Percentiles rank a stretch among this genome's conserved stretches.
phyloP scores from a whole-genome alignment of 2,329 filamentous ascomycete genomes.

The Cercospora sojina region DNA sequence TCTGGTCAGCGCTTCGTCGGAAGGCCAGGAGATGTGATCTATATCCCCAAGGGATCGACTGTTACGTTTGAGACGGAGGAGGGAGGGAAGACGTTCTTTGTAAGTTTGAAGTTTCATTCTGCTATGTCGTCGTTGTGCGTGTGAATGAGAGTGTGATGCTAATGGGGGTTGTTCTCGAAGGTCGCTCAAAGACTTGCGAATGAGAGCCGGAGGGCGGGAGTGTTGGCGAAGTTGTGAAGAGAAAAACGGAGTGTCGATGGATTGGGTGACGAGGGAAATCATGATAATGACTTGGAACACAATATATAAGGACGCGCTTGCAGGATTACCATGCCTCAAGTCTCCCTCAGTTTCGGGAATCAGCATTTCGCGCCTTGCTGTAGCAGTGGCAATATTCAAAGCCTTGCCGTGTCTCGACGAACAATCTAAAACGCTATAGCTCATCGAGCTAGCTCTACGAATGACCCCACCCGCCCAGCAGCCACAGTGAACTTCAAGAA shows the following conservation, averaged over 20 bases:
- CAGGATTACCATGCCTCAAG: too few species aligned
- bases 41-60: slow-evolving; percentile 1
- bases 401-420: not conserved
- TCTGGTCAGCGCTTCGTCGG: not conserved
- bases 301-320: not conserved
- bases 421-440: not conserved
- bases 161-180: not conserved
- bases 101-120: not conserved
- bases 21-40: not conserved
- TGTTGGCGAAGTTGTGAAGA: not conserved
- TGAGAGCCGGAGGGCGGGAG: not conserved
- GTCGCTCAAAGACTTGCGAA: slow-evolving; percentile 4
- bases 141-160: not conserved
- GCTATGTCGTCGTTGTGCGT: not conserved
- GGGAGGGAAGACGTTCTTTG: slow-evolving; percentile 6
- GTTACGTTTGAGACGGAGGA: slow-evolving; percentile 7
- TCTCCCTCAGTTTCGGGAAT: not conserved
- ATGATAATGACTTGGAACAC: not conserved
- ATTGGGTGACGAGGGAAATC: not conserved
- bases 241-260: not conserved
- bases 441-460: not conserved
- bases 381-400: not conserved
- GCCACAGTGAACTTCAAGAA: not conserved
- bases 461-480: not conserved
- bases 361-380: not conserved